These are phyloP conservation scores for Daldinia caldariorum DNA, from an alignment of 495 filamentous ascomycete species.

Conservation along the genomic window DNA sequence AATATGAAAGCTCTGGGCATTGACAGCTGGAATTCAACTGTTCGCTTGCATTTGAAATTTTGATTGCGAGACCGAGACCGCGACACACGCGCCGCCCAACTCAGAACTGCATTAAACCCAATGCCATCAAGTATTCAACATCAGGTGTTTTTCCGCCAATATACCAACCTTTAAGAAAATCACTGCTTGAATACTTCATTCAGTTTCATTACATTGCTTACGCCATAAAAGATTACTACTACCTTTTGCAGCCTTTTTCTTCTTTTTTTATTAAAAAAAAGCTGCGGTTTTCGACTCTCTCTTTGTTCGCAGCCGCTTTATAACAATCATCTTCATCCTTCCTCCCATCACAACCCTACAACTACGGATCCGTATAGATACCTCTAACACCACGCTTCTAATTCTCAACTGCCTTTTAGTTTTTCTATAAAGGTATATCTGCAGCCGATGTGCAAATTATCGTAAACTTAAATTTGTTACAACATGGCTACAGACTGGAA, in stretches of 20 bases:
- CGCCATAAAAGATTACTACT: not conserved
- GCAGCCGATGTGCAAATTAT: slow-evolving; percentile 30
- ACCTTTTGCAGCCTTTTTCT: not conserved
- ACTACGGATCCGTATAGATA: not conserved
- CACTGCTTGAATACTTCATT: not conserved
- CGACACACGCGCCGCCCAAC: slow-evolving; percentile 43
- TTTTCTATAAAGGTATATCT: slow-evolving; percentile 3
- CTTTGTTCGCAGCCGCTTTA: slow-evolving; percentile 1
- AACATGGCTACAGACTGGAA: slow-evolving; percentile 65
- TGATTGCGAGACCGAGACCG: slow-evolving; percentile 29
- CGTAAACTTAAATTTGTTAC: slow-evolving; percentile 13
- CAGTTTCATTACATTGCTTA: not conserved
- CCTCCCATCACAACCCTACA: not conserved
- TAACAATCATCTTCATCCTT: not conserved
- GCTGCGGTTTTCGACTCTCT: not conserved
- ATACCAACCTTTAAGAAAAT: not conserved
- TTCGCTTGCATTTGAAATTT: slow-evolving; percentile 26
- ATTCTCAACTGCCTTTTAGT: not conserved
- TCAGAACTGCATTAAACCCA: slow-evolving; percentile 36
- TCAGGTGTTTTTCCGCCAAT: not conserved
- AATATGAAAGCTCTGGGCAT: slow-evolving; percentile 6
- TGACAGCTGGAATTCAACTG: slow-evolving; percentile 30
- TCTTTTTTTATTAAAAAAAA: not conserved
- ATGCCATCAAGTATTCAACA: slow-evolving; percentile 22
- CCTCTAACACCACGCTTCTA: not conserved